Evolutionary conservation across 1,284 basidiomycete genomes (phyloP).

Genomic region (Schizophyllum commune): DNA sequence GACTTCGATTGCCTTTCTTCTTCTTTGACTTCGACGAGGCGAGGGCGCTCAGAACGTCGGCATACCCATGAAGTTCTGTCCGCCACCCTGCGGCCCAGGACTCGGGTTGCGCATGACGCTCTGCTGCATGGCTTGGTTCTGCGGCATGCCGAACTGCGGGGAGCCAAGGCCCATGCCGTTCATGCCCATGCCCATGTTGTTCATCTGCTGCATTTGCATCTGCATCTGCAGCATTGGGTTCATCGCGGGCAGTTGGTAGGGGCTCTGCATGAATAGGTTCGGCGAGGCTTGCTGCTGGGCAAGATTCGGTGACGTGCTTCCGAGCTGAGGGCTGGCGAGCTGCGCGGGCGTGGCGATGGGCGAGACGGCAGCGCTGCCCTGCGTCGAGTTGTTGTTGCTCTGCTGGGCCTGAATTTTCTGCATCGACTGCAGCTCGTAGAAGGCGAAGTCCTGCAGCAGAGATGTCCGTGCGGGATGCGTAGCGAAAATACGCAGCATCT

Average conservation of each 20-base stretch:
- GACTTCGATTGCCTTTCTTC: neutral
- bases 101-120: slow-evolving; percentile 75
- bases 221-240: slow-evolving; percentile 64
- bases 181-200: slow-evolving; percentile 27
- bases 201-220: slow-evolving; percentile 36
- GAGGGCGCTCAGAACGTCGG: slow-evolving; percentile 24
- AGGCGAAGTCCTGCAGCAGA: slow-evolving; percentile 88
- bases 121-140: slow-evolving; percentile 67
- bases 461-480: slow-evolving; percentile 87
- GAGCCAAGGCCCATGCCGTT: slow-evolving; percentile 21
- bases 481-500: slow-evolving; percentile 91
- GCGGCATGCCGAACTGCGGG: slow-evolving; percentile 41
- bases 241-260: slow-evolving; percentile 52
- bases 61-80: slow-evolving; percentile 51
- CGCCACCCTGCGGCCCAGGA: slow-evolving; percentile 40
- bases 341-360: slow-evolving; percentile 27
- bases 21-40: neutral
- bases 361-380: slow-evolving; percentile 35
- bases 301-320: slow-evolving; percentile 27
- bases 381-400: slow-evolving; percentile 8
- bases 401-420: slow-evolving; percentile 55
- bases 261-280: slow-evolving; percentile 42
- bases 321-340: slow-evolving; percentile 30
- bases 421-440: slow-evolving; percentile 82
- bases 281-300: slow-evolving; percentile 28